Evolutionary conservation across 768 basidiomycete species (phyloP).

Genomic region (Mycena metata): DNA sequence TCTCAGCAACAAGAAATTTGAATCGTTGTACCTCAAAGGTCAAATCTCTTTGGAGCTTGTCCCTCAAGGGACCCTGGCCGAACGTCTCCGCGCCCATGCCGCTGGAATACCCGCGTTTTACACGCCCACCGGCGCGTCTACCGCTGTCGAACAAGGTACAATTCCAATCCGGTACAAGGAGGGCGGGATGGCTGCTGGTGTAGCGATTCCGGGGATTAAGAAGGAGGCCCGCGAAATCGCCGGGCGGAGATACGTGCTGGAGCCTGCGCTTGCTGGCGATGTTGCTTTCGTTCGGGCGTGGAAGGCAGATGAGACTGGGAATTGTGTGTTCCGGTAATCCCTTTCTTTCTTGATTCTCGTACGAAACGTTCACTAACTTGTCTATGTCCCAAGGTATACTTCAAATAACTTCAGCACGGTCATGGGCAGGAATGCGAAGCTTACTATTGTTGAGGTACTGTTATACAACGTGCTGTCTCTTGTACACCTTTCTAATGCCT

Average conservation of each 20-base stretch:
- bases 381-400: constrained; percentile 68
- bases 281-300: constrained; percentile 90
- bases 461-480: background rate
- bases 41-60: constrained; percentile 89
- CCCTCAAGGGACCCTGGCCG: constrained; percentile 92
- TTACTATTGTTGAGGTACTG: constrained; percentile 90
- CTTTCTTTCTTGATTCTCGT: background rate
- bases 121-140: constrained; percentile 90
- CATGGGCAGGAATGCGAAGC: constrained; percentile 91
- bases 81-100: constrained; percentile 89
- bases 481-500: constrained; percentile 5
- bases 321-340: constrained; percentile 87
- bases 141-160: constrained; percentile 83
- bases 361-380: constrained; percentile 1
- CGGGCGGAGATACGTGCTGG: constrained; percentile 86
- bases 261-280: constrained; percentile 83
- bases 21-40: constrained; percentile 83
- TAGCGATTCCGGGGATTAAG: constrained; percentile 78
- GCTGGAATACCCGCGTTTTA: constrained; percentile 95
- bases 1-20: constrained; percentile 87
- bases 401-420: constrained; percentile 89
- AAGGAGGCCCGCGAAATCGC: constrained; percentile 84
- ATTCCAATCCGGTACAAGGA: constrained; percentile 86
- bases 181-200: constrained; percentile 78
- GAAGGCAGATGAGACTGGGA: constrained; percentile 94